Conservation (phyloP, 2,329 filamentous ascomycete species). For the Beauveria medogensis region DNA sequence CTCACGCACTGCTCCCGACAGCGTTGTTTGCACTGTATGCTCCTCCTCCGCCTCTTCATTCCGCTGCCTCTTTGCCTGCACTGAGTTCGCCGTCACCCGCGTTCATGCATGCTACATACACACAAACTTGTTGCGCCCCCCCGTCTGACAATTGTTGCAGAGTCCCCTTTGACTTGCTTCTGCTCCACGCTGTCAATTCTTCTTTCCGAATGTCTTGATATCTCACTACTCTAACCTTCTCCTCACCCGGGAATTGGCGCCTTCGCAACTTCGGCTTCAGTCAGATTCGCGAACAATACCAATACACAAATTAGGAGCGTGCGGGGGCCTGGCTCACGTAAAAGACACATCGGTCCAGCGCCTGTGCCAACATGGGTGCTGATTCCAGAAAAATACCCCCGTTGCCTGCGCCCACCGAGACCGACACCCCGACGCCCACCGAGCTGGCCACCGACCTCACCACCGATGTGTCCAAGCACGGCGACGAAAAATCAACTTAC, state of each 20-base stretch:
- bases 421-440: slow-evolving; percentile 55
- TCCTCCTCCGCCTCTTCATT: neutral
- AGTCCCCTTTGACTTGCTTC: neutral
- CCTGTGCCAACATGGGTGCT: slow-evolving; percentile 38
- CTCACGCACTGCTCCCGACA: neutral
- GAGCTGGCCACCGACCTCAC: slow-evolving; percentile 59
- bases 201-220: slow-evolving; percentile 11
- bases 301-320: neutral
- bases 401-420: slow-evolving; percentile 72
- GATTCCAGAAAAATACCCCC: slow-evolving; percentile 53
- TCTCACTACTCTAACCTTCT: neutral
- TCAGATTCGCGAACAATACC: neutral
- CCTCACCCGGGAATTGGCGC: neutral
- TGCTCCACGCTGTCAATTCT: neutral
- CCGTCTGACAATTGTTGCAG: slow-evolving; percentile 5
- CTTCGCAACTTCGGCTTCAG: neutral
- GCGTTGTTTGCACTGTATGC: neutral
- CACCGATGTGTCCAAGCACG: slow-evolving; percentile 60
- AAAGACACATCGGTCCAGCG: slow-evolving; percentile 18
- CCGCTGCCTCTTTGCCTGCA: neutral
- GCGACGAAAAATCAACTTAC: slow-evolving; percentile 65
- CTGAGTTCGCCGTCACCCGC: neutral
- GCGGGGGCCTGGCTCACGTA: neutral
- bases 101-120: neutral
- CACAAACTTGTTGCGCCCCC: neutral